Evolutionary conservation across 129 eudicot genomes (phyloP).

Genomic region (Flaveria sonorensis): DNA sequence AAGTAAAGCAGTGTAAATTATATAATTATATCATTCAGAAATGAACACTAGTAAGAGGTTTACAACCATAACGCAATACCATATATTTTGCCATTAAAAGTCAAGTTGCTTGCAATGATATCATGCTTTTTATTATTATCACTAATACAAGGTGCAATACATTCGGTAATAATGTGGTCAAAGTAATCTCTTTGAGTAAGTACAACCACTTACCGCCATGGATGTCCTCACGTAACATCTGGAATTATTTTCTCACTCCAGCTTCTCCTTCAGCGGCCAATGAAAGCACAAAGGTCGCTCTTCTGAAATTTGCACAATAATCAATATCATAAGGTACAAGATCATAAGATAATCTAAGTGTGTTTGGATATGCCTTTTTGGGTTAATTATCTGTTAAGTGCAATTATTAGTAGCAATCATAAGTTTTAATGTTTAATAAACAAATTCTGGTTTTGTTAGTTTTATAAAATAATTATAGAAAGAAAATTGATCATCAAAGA

Average conservation of each 20-base stretch:
- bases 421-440: too few relatives aligned
- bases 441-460: too few relatives aligned
- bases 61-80: slow-evolving; percentile 28
- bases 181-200: slow-evolving; percentile 68
- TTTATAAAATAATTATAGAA: too few relatives aligned
- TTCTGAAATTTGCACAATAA: slow-evolving; percentile 29
- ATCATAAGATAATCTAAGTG: too few relatives aligned
- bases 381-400: too few relatives aligned
- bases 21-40: slow-evolving; percentile 26
- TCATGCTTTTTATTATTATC: slow-evolving; percentile 41
- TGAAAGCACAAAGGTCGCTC: slow-evolving; percentile 84
- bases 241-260: slow-evolving; percentile 84
- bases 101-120: not conserved
- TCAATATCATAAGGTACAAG: not conserved
- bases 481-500: too few relatives aligned
- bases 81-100: slow-evolving; percentile 9
- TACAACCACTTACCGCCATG: slow-evolving; percentile 91
- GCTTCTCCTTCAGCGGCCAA: slow-evolving; percentile 98
- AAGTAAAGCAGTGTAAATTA: slow-evolving; percentile 17
- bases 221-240: slow-evolving; percentile 86
- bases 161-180: slow-evolving; percentile 70
- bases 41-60: slow-evolving; percentile 33
- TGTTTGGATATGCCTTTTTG: too few relatives aligned
- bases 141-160: slow-evolving; percentile 67
- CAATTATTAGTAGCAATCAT: too few relatives aligned